Evolutionary conservation across 73 alveolate genomes (phyloP).

Genomic region (Paraurostyla sp.): DNA sequence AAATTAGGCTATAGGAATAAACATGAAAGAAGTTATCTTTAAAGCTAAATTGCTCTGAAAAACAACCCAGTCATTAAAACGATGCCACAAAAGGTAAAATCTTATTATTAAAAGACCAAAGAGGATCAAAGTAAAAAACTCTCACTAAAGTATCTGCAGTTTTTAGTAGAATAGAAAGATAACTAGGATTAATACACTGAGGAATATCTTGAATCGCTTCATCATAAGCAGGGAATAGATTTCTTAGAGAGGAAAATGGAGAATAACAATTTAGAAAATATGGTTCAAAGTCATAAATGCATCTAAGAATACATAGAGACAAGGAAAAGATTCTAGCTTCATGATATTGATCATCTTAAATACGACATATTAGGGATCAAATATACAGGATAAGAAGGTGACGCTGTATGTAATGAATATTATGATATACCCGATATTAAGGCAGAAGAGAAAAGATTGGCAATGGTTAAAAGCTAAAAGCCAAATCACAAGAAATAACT

Average conservation of each 20-base stretch:
- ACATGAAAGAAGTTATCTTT: neutral
- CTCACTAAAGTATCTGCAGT: neutral
- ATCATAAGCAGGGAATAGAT: conserved; percentile 12
- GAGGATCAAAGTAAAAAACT: neutral
- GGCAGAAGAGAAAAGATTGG: neutral
- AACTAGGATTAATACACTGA: neutral
- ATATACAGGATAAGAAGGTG: conserved; percentile 26
- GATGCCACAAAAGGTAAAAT: conserved; percentile 8
- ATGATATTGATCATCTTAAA: neutral
- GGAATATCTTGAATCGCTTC: neutral
- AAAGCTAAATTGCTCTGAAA: neutral
- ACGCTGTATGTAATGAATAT: conserved; percentile 1
- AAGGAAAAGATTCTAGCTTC: neutral
- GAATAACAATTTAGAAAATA: conserved; percentile 15
- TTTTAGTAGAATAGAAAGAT: neutral
- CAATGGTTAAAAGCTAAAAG: neutral
- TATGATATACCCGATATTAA: conserved; percentile 6
- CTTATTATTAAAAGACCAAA: neutral
- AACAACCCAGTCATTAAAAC: neutral
- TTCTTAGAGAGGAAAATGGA: conserved; percentile 39
- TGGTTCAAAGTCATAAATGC: neutral
- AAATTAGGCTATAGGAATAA: conserved; percentile 6
- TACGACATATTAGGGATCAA: neutral
- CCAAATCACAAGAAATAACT: neutral
- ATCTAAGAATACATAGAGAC: conserved; percentile 3